phyloP scores from a whole-genome alignment of 345 rosid genomes.

The Eucalyptus cloeziana region DNA sequence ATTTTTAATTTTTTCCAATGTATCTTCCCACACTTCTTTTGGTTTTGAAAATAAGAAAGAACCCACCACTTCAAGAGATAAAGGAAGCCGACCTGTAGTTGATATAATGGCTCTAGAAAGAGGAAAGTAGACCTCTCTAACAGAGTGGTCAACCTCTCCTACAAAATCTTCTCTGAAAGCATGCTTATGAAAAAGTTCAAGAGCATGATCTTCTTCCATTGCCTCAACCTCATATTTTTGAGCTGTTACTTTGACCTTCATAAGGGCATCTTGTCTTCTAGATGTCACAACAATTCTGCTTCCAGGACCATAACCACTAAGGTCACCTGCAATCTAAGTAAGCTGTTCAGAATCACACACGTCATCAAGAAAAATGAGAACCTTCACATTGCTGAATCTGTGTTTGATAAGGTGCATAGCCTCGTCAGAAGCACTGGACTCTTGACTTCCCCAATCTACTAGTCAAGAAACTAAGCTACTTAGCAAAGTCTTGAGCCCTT shows the following conservation, averaged over 20 bases:
- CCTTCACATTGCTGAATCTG: background rate
- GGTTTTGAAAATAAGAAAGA: background rate
- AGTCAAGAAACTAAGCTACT: background rate
- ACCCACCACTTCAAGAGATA: background rate
- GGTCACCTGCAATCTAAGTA: background rate
- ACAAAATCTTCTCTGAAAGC: background rate
- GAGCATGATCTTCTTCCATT: background rate
- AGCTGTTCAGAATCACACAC: background rate
- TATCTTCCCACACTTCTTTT: background rate
- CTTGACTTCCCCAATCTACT: too few species aligned
- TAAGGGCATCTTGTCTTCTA: background rate
- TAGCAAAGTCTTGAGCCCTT: background rate
- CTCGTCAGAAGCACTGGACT: background rate
- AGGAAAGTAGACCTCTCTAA: too few species aligned
- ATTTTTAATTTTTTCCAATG: background rate
- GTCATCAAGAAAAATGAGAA: background rate
- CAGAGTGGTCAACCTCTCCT: background rate
- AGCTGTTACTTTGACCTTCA: background rate
- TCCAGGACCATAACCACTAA: background rate
- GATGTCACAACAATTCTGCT: background rate
- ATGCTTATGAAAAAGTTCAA: background rate
- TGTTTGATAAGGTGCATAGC: background rate
- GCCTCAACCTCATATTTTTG: background rate
- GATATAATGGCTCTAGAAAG: background rate
- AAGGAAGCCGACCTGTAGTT: background rate